Conservation (phyloP, 2,329 filamentous ascomycete species). For the Penicillium sp. region DNA sequence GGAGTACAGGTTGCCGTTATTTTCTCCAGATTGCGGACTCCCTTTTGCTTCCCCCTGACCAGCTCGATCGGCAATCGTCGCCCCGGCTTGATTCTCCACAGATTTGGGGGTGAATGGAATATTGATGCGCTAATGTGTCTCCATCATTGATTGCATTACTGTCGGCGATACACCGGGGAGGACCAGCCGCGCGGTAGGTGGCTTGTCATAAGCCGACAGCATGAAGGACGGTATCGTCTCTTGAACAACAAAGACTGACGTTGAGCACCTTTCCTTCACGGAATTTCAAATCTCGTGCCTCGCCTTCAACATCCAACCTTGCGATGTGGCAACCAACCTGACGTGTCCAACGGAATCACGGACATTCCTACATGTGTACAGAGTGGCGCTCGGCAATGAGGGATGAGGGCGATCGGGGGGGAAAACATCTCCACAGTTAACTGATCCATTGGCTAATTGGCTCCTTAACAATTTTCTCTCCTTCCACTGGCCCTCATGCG, state of each 20-base stretch:
- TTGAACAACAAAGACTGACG: too few species aligned
- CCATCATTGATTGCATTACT: not conserved
- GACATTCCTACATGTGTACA: constrained; percentile 7
- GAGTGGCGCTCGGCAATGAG: constrained; percentile 10
- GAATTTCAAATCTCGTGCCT: not conserved
- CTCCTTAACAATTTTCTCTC: not conserved
- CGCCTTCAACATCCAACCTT: not conserved
- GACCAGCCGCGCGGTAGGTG: not conserved
- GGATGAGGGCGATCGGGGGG: constrained; percentile 1
- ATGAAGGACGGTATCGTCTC: not conserved
- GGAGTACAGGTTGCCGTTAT: not conserved
- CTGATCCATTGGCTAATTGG: not conserved
- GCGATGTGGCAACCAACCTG: not conserved
- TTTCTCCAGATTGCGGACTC: not conserved
- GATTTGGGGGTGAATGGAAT: not conserved
- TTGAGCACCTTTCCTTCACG: too few species aligned
- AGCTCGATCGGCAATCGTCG: constrained; percentile 6
- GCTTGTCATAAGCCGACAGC: not conserved
- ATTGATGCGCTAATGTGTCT: not conserved
- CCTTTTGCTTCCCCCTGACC: not conserved
- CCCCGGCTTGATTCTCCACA: constrained; percentile 11
- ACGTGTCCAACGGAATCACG: not conserved
- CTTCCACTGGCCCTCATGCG: constrained; percentile 7
- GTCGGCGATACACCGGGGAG: not conserved
- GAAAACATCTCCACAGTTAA: constrained; percentile 6